phyloP scores from a whole-genome alignment of 306 rosid species.

The Trifolium dubium region DNA sequence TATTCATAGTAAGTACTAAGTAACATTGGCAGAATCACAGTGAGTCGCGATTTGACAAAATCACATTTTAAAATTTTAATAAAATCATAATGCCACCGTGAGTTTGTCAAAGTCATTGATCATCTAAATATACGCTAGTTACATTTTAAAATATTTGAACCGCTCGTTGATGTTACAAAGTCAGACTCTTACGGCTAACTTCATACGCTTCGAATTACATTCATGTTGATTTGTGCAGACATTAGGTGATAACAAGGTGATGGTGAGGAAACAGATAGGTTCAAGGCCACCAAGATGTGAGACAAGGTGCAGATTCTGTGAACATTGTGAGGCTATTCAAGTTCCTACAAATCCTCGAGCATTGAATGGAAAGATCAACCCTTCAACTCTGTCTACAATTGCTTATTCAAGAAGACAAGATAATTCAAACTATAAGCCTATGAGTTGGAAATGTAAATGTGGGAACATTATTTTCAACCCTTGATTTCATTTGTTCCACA shows the following conservation, averaged over 20 bases:
- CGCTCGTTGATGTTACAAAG: too few relatives aligned
- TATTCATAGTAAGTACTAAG: too few relatives aligned
- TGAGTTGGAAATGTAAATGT: constrained; percentile 99
- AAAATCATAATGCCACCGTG: too few relatives aligned
- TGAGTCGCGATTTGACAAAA: too few relatives aligned
- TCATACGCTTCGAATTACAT: not conserved
- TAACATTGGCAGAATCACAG: too few relatives aligned
- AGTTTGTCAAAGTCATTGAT: too few relatives aligned
- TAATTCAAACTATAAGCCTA: constrained; percentile 84
- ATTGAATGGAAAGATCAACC: constrained; percentile 45
- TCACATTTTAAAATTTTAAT: too few relatives aligned
- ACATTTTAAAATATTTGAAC: too few relatives aligned
- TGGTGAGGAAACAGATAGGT: constrained; percentile 69
- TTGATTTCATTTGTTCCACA: constrained; percentile 38
- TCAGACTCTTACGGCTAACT: too few relatives aligned
- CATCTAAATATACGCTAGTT: too few relatives aligned
- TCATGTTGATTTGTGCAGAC: constrained; percentile 44
- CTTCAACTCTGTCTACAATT: constrained; percentile 48
- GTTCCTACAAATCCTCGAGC: constrained; percentile 60
- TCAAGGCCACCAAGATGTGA: constrained; percentile 95
- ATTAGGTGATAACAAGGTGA: constrained; percentile 52
- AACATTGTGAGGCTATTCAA: constrained; percentile 67
- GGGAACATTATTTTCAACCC: constrained; percentile 83
- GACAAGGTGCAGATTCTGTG: constrained; percentile 76
- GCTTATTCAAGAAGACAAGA: constrained; percentile 59